Evolutionary conservation across 805 yeast species (phyloP).

Genomic region (Maudiozyma pseudohumilis): DNA sequence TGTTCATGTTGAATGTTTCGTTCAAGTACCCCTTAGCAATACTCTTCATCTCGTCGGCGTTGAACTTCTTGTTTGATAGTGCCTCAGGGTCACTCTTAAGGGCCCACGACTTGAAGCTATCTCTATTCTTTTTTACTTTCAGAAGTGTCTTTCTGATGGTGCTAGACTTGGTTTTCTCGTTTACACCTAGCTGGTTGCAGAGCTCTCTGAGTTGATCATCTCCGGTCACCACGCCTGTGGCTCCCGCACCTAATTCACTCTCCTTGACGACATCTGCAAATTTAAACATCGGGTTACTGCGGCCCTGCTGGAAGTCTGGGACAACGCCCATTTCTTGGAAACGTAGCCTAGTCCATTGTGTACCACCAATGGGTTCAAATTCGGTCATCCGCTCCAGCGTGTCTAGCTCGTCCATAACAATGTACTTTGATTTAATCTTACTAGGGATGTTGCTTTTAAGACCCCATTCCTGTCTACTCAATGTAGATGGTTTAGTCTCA

Average conservation of each 20-base stretch:
- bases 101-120: conserved; percentile 47
- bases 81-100: conserved; percentile 40
- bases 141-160: conserved; percentile 1
- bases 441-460: conserved; percentile 61
- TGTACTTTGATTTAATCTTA: conserved; percentile 46
- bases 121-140: conserved; percentile 25
- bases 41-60: conserved; percentile 28
- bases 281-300: conserved; percentile 30
- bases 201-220: conserved; percentile 7
- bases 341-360: conserved; percentile 49
- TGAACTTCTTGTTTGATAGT: conserved; percentile 21
- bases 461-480: conserved; percentile 65
- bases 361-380: conserved; percentile 52
- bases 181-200: conserved; percentile 6
- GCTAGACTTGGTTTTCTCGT: conserved; percentile 3
- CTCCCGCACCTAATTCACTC: neutral
- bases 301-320: conserved; percentile 20
- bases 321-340: conserved; percentile 58
- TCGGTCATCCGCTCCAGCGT: conserved; percentile 58
- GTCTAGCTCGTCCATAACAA: conserved; percentile 59
- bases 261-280: conserved; percentile 4
- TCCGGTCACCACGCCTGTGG: neutral
- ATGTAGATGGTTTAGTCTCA: conserved; percentile 56
- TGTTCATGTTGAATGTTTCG: conserved; percentile 5
- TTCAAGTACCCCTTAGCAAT: conserved; percentile 35